Evolutionary conservation across 768 basidiomycete species (phyloP).

Genomic region (Gelatoporia subvermispora): DNA sequence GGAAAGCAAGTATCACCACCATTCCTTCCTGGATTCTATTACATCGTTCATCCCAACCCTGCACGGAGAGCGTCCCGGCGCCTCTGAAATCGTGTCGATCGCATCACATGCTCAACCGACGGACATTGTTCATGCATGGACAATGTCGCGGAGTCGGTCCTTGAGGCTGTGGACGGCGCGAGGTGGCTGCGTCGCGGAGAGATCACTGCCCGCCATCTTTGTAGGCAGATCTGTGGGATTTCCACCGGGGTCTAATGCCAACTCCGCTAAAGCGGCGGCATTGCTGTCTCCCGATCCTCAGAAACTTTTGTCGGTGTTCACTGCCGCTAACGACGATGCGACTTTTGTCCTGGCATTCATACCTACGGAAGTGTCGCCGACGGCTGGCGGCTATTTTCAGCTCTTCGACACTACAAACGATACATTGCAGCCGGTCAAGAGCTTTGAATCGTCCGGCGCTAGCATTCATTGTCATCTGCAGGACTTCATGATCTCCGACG

Average conservation of each 20-base stretch:
- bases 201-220: constrained; percentile 38
- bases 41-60: constrained; percentile 60
- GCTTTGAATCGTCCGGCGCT: constrained; percentile 52
- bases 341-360: constrained; percentile 64
- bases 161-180: constrained; percentile 82
- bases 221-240: constrained; percentile 29
- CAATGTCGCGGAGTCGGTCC: constrained; percentile 81
- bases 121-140: constrained; percentile 72
- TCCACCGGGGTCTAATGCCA: constrained; percentile 26
- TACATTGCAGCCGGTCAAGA: constrained; percentile 46
- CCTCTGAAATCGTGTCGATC: constrained; percentile 64
- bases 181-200: constrained; percentile 66
- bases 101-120: constrained; percentile 73
- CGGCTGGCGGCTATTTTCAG: constrained; percentile 78
- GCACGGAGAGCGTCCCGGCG: constrained; percentile 39
- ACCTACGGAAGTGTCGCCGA: constrained; percentile 57
- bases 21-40: constrained; percentile 62
- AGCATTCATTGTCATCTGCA: constrained; percentile 71
- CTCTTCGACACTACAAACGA: constrained; percentile 55
- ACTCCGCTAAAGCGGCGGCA: constrained; percentile 33
- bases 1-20: constrained; percentile 55
- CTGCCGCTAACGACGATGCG: constrained; percentile 32
- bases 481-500: constrained; percentile 59
- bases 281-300: constrained; percentile 59
- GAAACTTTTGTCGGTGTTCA: constrained; percentile 62